These are phyloP conservation scores for Exobasidium cylindrosporum DNA, from an alignment of 1,284 basidiomycete genomes.

Conservation along the genomic window DNA sequence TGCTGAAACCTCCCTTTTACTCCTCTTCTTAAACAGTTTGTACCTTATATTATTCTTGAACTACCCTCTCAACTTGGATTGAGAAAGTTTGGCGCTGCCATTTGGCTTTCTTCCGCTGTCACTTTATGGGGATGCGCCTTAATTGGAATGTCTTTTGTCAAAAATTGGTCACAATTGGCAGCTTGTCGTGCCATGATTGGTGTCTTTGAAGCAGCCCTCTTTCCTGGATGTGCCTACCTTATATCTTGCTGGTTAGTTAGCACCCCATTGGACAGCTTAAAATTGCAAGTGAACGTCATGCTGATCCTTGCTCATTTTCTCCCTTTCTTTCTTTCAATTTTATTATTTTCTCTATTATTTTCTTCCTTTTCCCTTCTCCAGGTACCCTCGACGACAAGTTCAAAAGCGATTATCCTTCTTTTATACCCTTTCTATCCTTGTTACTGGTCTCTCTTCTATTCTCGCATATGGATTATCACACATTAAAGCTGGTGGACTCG, in stretches of 20 bases:
- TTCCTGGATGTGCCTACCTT: conserved; percentile 56
- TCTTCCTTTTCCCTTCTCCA: too few species aligned
- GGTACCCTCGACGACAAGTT: conserved; percentile 58
- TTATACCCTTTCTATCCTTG: conserved; percentile 55
- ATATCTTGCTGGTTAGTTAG: conserved; percentile 59
- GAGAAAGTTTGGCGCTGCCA: conserved; percentile 55
- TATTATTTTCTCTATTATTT: too few species aligned
- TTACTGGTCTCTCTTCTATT: conserved; percentile 58
- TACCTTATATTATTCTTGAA: conserved; percentile 51
- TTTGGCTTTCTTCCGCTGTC: conserved; percentile 51
- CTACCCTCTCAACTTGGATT: conserved; percentile 45
- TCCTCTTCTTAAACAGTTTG: too few species aligned
- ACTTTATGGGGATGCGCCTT: conserved; percentile 57
- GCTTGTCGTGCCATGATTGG: conserved; percentile 57
- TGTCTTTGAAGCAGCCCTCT: conserved; percentile 46
- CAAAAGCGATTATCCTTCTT: conserved; percentile 56
- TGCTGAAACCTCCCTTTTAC: too few species aligned
- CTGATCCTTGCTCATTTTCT: background rate
- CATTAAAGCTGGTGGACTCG: conserved; percentile 23
- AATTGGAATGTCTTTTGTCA: conserved; percentile 39
- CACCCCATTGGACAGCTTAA: too few species aligned
- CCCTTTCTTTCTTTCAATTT: background rate
- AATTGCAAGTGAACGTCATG: background rate
- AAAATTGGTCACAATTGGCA: conserved; percentile 45
- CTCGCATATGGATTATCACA: conserved; percentile 54